Conservation (phyloP, 768 basidiomycete genomes). For the Lactarius akahatsu region DNA sequence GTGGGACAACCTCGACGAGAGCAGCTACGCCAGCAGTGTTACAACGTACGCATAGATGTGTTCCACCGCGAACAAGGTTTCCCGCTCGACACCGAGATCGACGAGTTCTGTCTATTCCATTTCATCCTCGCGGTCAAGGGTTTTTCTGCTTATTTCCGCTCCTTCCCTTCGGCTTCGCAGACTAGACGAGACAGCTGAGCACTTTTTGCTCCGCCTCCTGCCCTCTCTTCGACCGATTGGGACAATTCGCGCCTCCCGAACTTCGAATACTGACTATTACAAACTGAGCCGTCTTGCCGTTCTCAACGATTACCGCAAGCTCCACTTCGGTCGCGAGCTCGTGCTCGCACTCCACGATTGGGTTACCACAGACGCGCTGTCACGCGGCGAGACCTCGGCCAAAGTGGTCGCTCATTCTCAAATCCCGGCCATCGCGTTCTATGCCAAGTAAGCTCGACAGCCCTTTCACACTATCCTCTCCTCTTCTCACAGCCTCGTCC, state of each 20-base stretch:
- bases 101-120: constrained; percentile 51
- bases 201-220: constrained; percentile 68
- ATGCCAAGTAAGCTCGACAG: constrained; percentile 61
- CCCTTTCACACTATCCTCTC: constrained; percentile 21
- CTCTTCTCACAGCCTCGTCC: constrained; percentile 30
- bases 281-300: constrained; percentile 75
- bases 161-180: constrained; percentile 39
- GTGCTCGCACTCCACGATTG: constrained; percentile 62
- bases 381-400: constrained; percentile 35
- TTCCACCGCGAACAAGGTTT: constrained; percentile 71
- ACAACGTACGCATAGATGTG: constrained; percentile 57
- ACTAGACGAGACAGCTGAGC: constrained; percentile 60
- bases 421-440: constrained; percentile 68
- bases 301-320: constrained; percentile 60
- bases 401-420: constrained; percentile 68
- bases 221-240: constrained; percentile 65
- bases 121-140: constrained; percentile 1
- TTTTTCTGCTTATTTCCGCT: constrained; percentile 18
- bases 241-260: constrained; percentile 54
- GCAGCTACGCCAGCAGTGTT: constrained; percentile 62
- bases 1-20: constrained; percentile 40
- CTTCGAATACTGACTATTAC: constrained; percentile 44
- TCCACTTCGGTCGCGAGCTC: constrained; percentile 64
- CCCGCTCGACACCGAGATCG: constrained; percentile 70
- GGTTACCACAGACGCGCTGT: constrained; percentile 44